phyloP scores from a whole-genome alignment of 2,329 filamentous ascomycete genomes.

The Passalora sequoiae region DNA sequence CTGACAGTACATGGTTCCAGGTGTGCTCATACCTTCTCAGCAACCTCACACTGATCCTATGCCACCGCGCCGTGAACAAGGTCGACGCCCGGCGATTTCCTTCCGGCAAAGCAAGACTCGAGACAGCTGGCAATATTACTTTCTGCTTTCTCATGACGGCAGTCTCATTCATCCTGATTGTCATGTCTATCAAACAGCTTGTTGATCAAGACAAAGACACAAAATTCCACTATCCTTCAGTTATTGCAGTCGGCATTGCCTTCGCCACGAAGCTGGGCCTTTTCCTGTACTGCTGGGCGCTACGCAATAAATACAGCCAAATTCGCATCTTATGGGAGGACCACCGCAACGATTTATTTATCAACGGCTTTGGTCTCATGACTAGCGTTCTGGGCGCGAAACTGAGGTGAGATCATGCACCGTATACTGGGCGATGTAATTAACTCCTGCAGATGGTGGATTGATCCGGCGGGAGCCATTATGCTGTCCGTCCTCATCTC shows the following conservation, averaged over 20 bases:
- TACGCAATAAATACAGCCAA: conserved; percentile 87
- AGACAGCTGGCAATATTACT: conserved; percentile 90
- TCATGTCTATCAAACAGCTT: conserved; percentile 73
- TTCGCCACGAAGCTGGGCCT: conserved; percentile 77
- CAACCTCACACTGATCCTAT: conserved; percentile 80
- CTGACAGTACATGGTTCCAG: background rate
- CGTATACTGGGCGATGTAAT: background rate
- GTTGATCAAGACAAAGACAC: conserved; percentile 50
- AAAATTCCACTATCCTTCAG: conserved; percentile 71
- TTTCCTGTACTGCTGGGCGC: conserved; percentile 86
- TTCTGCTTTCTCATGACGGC: conserved; percentile 96
- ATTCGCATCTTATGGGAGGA: conserved; percentile 93
- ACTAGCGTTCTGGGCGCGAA: conserved; percentile 89
- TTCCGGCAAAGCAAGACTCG: conserved; percentile 85
- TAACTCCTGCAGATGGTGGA: conserved; percentile 63
- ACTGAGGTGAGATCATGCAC: conserved; percentile 44
- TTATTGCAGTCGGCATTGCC: conserved; percentile 78
- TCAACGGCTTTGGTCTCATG: conserved; percentile 84
- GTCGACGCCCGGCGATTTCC: conserved; percentile 85
- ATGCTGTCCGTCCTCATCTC: conserved; percentile 74
- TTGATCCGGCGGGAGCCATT: conserved; percentile 89
- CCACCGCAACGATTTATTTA: conserved; percentile 92
- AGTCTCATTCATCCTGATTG: conserved; percentile 87
- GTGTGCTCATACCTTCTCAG: conserved; percentile 51
- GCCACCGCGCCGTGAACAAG: conserved; percentile 77